Evolutionary conservation across 2,329 filamentous ascomycete genomes (phyloP).

Genomic region (Colletotrichum sp.): DNA sequence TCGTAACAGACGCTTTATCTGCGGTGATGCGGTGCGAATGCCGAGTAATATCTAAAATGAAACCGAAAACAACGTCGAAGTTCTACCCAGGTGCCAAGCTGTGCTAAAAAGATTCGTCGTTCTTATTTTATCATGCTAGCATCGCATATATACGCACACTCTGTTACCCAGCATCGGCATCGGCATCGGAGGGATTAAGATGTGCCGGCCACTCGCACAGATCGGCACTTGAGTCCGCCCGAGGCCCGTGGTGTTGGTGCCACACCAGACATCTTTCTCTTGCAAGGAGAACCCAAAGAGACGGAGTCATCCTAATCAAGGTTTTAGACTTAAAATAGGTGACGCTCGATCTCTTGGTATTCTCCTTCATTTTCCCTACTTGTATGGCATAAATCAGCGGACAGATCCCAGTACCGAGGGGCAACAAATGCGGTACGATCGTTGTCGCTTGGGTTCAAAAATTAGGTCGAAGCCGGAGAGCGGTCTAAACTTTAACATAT

Average conservation of each 20-base stretch:
- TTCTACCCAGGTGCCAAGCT: not conserved
- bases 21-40: not conserved
- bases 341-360: fast-evolving
- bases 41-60: fast-evolving
- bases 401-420: not conserved
- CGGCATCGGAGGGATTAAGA: not conserved
- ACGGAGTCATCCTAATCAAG: fast-evolving
- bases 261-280: not conserved
- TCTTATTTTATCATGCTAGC: not conserved
- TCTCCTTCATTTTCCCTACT: not conserved
- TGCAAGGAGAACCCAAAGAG: not conserved
- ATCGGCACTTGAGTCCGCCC: not conserved
- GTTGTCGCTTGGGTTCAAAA: not conserved
- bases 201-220: not conserved
- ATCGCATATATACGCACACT: not conserved
- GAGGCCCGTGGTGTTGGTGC: not conserved
- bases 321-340: not conserved
- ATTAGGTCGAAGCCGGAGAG: not conserved
- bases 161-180: not conserved
- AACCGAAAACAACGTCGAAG: fast-evolving
- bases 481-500: not conserved
- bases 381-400: not conserved
- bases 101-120: too few relatives aligned
- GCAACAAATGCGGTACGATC: fast-evolving
- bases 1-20: not conserved